Percentiles rank a stretch among this genome's conserved stretches.
Evolutionary conservation across 805 yeast genomes (phyloP).

Genomic region (Starmerella ratchasimensis): DNA sequence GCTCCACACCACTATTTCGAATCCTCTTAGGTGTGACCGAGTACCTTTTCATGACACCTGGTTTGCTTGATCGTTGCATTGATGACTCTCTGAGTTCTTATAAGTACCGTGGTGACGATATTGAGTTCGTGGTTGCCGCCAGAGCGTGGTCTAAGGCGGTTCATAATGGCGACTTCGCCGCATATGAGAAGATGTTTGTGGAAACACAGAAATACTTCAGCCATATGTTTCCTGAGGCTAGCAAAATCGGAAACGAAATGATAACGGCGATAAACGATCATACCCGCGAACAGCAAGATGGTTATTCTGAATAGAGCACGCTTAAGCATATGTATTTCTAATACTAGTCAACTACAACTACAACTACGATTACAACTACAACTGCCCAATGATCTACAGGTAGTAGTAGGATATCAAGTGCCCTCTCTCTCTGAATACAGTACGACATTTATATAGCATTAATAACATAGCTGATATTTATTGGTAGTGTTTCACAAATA

Average conservation of each 20-base stretch:
- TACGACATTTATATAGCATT: too few species aligned
- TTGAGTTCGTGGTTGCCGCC: slow-evolving; percentile 86
- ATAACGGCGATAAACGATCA: slow-evolving; percentile 31
- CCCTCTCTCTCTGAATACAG: too few species aligned
- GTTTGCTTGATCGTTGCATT: slow-evolving; percentile 65
- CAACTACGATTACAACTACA: too few species aligned
- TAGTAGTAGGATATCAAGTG: too few species aligned
- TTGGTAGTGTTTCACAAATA: too few species aligned
- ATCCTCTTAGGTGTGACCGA: slow-evolving; percentile 90
- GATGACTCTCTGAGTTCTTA: slow-evolving; percentile 53
- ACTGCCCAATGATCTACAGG: too few species aligned
- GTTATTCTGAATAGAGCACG: neutral
- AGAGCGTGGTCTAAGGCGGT: slow-evolving; percentile 77
- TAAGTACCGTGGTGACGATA: slow-evolving; percentile 72
- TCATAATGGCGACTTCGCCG: slow-evolving; percentile 54
- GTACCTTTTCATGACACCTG: slow-evolving; percentile 74
- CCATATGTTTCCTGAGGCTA: slow-evolving; percentile 82
- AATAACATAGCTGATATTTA: too few species aligned
- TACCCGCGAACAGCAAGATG: slow-evolving; percentile 11
- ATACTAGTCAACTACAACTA: too few species aligned
- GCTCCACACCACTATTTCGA: slow-evolving; percentile 87
- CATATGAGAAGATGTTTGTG: slow-evolving; percentile 61
- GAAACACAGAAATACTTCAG: slow-evolving; percentile 69
- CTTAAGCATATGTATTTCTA: too few species aligned
- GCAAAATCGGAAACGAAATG: slow-evolving; percentile 84